These are phyloP conservation scores for Fusarium xylarioides DNA, from an alignment of 2,329 filamentous ascomycete genomes.

Conservation along the genomic window DNA sequence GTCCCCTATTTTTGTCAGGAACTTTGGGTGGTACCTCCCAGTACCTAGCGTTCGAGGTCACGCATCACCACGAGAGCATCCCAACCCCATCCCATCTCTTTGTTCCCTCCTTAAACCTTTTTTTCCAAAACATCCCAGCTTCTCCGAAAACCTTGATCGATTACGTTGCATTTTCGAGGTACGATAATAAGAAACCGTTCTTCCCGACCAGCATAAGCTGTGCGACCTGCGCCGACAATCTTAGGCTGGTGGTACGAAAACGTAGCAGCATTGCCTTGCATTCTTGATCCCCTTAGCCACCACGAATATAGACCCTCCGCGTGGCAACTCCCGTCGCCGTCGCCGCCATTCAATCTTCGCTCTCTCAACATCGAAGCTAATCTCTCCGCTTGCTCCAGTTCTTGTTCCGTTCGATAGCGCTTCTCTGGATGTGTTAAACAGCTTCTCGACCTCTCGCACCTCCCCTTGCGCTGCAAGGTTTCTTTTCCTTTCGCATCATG, in stretches of 20 bases:
- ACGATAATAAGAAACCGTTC: conserved; percentile 3
- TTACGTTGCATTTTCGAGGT: conserved; percentile 21
- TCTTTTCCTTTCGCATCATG: conserved; percentile 50
- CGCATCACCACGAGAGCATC: conserved; percentile 31
- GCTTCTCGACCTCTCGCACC: conserved; percentile 21
- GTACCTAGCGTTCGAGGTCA: conserved; percentile 36
- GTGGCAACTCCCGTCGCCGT: conserved; percentile 16
- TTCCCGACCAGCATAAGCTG: conserved; percentile 9
- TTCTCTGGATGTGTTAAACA: conserved; percentile 40
- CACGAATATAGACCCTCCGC: conserved; percentile 2
- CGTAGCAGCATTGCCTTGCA: background rate
- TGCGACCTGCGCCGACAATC: conserved; percentile 20
- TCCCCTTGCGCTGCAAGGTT: conserved; percentile 33
- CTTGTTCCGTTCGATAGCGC: background rate
- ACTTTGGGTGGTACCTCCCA: conserved; percentile 12
- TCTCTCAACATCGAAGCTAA: conserved; percentile 9
- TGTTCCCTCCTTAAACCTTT: background rate
- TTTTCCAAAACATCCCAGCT: background rate
- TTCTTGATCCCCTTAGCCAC: conserved; percentile 10
- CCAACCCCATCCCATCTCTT: conserved; percentile 3
- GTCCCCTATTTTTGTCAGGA: conserved; percentile 37
- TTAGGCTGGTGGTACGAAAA: conserved; percentile 6
- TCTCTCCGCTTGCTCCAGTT: background rate
- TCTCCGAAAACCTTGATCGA: background rate
- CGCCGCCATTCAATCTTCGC: conserved; percentile 1